Conservation (phyloP, 2,329 filamentous ascomycete genomes). For the Hypoxylon sp. region DNA sequence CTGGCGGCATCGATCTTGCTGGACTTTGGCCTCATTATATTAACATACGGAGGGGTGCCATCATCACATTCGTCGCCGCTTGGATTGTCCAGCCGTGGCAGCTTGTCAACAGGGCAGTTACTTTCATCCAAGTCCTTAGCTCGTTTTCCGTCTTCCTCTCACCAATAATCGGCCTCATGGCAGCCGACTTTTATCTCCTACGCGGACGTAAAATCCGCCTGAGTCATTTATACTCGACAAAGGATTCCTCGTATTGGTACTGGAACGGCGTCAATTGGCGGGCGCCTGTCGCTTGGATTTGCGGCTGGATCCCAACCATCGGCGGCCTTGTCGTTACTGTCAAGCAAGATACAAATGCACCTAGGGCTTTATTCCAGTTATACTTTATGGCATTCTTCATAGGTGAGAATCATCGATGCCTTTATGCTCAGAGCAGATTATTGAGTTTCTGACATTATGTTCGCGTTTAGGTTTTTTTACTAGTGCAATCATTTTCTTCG, state of each 20-base stretch:
- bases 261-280: constrained; percentile 62
- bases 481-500: constrained; percentile 52
- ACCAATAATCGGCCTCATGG: constrained; percentile 58
- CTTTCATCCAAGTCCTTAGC: constrained; percentile 54
- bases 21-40: constrained; percentile 53
- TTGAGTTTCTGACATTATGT: constrained; percentile 13
- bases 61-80: constrained; percentile 52
- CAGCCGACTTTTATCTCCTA: constrained; percentile 56
- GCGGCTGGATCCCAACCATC: constrained; percentile 62
- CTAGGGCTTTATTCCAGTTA: constrained; percentile 59
- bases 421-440: neutral
- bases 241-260: constrained; percentile 60
- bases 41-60: constrained; percentile 52
- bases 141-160: constrained; percentile 60
- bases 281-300: constrained; percentile 60
- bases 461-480: constrained; percentile 57
- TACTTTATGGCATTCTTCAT: constrained; percentile 65
- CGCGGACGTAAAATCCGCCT: constrained; percentile 56
- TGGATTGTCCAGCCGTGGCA: constrained; percentile 55
- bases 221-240: constrained; percentile 54
- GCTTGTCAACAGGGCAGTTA: constrained; percentile 51
- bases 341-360: constrained; percentile 49
- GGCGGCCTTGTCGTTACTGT: constrained; percentile 58
- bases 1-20: constrained; percentile 54
- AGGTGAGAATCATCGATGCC: constrained; percentile 49